Base-by-base conservation (phyloP, 139 green algal species). In the Coccomyxa sp. region DNA sequence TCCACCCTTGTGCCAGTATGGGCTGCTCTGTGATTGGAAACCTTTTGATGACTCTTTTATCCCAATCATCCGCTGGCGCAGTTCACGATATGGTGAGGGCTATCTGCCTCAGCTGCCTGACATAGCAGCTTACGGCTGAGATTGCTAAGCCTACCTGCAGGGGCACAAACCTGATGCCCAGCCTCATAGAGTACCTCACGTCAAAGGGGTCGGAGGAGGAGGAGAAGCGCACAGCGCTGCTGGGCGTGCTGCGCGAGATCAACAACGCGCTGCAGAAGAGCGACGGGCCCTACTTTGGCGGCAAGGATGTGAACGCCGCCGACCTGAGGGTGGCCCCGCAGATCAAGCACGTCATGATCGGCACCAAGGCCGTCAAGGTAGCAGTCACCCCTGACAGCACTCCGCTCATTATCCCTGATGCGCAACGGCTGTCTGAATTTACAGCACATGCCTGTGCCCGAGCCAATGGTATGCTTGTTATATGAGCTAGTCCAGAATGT, bases 111-210 rank as follows among this genome's bases (percentile, higher is more conserved):
- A 64, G 50, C 50, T 29, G 50, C 50, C 18, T 14, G 50, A 64
- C 14, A 18, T 18, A 64, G 50, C 14, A 18, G 14, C 18, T 18
- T 29, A 64, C 14, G 50, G 50, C 50, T 39, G 29, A 35, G 2
- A 39, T 37, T 22, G 31, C 5, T 2, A 39, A 6, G 2, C 34
- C 24, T 10, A 72, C 22, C 68, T 73, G 50, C 83, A 89, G 88
- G 33, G 92, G 88, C 36, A 55, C 77, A 69, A 89, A 89, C 29
- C 50, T 96, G 2, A 92, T 96, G 55, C 86, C 86, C 41, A 71
- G 84, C 22, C 96, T 96, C 84, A 80, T 87, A 4, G 82, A 81
- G 29, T 89, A 90, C 39, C 75, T 93, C n/a, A 91, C 90, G 74
- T 84, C 88, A 14, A 72, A 90, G 35, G 81, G 68, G 2, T 81